Evolutionary conservation across 2,329 filamentous ascomycete genomes (phyloP).

Genomic region (Colletotrichum theobromicola): DNA sequence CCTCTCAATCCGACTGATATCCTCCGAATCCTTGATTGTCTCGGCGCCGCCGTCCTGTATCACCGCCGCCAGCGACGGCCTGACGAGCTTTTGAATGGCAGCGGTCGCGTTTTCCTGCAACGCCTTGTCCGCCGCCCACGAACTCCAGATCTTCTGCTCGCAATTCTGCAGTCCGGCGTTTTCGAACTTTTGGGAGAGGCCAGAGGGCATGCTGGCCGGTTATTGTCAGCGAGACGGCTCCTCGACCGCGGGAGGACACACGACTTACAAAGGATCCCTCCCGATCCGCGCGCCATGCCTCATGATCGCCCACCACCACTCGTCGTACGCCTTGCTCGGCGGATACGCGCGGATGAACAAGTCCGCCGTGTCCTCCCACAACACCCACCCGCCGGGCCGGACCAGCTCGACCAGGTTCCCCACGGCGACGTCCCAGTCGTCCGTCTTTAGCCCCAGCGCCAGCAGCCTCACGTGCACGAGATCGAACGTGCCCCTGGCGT

Average conservation of each 20-base stretch:
- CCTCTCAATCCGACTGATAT: background rate
- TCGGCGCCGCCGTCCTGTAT: slow-evolving; percentile 1
- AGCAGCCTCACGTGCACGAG: slow-evolving; percentile 24
- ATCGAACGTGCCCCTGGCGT: slow-evolving; percentile 19
- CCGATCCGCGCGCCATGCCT: background rate
- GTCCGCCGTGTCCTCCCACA: slow-evolving; percentile 23
- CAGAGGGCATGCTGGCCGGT: background rate
- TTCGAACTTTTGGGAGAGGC: background rate
- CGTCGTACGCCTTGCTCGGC: slow-evolving; percentile 9
- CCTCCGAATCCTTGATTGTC: slow-evolving; percentile 4
- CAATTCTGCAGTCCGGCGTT: background rate
- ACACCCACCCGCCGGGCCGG: slow-evolving; percentile 22
- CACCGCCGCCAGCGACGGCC: background rate
- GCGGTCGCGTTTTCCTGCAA: background rate
- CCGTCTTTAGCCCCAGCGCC: slow-evolving; percentile 15
- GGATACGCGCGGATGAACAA: slow-evolving; percentile 1
- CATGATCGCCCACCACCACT: slow-evolving; percentile 13
- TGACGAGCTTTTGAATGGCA: background rate
- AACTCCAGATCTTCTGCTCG: slow-evolving; percentile 4
- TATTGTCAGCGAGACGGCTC: background rate
- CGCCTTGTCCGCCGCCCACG: slow-evolving; percentile 5
- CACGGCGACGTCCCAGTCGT: slow-evolving; percentile 19
- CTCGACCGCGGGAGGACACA: background rate
- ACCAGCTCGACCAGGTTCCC: slow-evolving; percentile 20
- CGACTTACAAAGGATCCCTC: background rate